Evolutionary conservation across 371 early-diverging fungal genomes (phyloP).

Genomic region (Capniomyces stellatus): DNA sequence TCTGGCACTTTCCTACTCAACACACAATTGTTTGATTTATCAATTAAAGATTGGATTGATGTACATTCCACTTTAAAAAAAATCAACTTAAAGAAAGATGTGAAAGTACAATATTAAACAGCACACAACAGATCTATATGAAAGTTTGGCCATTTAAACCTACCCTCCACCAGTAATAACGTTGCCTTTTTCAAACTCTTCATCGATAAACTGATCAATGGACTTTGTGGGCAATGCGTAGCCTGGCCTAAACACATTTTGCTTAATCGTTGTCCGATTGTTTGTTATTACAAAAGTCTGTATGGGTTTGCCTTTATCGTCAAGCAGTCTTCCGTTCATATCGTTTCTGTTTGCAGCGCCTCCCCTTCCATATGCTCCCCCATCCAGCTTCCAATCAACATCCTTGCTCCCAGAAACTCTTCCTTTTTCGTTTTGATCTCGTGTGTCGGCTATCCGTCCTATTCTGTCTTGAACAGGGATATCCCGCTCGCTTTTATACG

Average conservation of each 20-base stretch:
- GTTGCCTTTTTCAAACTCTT: conserved; percentile 73
- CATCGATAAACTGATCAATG: conserved; percentile 81
- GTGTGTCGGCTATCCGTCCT: too few relatives aligned
- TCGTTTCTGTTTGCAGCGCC: conserved; percentile 13
- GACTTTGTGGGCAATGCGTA: conserved; percentile 90
- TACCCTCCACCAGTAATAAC: conserved; percentile 53
- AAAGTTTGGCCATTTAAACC: neutral
- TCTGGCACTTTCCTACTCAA: conserved; percentile 31
- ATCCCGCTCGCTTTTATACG: too few relatives aligned
- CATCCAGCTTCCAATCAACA: neutral
- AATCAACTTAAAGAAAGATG: too few relatives aligned
- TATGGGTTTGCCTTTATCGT: conserved; percentile 44
- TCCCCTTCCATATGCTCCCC: conserved; percentile 29
- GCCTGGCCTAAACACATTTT: conserved; percentile 73
- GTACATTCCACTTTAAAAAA: too few relatives aligned
- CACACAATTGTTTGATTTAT: too few relatives aligned
- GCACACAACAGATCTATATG: too few relatives aligned
- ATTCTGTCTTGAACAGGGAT: too few relatives aligned
- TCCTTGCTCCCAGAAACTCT: neutral
- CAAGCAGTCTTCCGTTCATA: conserved; percentile 32
- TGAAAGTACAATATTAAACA: too few relatives aligned
- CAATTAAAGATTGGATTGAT: too few relatives aligned
- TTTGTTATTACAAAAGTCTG: conserved; percentile 81
- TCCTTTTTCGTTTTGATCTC: neutral
- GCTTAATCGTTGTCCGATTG: conserved; percentile 44